Evolutionary conservation across 345 rosid genomes (phyloP).

Genomic region (Bruguiera sexangula): DNA sequence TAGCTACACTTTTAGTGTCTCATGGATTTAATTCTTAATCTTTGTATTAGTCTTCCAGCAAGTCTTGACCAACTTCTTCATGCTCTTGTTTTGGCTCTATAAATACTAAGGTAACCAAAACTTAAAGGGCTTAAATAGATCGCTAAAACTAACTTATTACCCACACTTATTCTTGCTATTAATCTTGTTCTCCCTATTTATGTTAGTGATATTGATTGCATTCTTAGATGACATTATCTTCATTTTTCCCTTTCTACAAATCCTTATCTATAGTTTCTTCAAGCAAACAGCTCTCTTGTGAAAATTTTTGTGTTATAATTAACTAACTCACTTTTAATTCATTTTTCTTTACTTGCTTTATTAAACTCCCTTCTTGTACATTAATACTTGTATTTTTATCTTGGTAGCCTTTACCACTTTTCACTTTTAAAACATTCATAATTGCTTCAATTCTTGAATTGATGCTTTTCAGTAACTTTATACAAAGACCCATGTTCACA

Average conservation of each 20-base stretch:
- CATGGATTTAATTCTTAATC: background rate
- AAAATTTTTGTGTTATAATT: conserved; percentile 1
- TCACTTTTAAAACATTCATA: conserved; percentile 17
- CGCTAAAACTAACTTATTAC: conserved; percentile 3
- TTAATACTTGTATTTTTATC: conserved; percentile 12
- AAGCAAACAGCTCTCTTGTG: background rate
- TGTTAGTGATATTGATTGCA: conserved; percentile 12
- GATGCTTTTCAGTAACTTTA: conserved; percentile 19
- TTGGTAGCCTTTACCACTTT: conserved; percentile 19
- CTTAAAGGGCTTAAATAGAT: background rate
- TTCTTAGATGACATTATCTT: conserved; percentile 19
- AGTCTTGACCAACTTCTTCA: background rate
- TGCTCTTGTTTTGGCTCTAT: background rate
- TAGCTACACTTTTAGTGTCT: background rate
- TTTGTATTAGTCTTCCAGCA: conserved; percentile 20
- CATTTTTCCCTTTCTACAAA: conserved; percentile 19
- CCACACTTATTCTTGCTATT: too few relatives aligned
- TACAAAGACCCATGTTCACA: conserved; percentile 33
- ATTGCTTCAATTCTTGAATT: conserved; percentile 11
- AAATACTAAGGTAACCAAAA: background rate
- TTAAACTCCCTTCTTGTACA: conserved; percentile 1
- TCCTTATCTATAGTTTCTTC: conserved; percentile 18
- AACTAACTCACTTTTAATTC: background rate
- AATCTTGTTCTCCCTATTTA: background rate
- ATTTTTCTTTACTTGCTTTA: conserved; percentile 12